Conservation (phyloP, 345 rosid species). For the Melaleuca alternifolia region DNA sequence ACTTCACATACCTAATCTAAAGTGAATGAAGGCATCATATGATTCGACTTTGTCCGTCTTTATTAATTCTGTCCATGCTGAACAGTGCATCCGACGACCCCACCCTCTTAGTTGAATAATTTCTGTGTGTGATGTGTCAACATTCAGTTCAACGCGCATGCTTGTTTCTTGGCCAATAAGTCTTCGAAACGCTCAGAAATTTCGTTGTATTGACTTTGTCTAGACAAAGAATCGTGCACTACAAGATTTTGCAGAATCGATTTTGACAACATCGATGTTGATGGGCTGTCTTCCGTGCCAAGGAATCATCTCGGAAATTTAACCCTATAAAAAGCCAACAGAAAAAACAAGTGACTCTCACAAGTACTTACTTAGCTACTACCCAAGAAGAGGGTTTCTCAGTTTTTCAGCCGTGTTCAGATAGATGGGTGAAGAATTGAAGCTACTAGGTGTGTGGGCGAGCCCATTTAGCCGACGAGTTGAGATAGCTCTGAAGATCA, state of each 20-base stretch:
- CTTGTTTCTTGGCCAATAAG: neutral
- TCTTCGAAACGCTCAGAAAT: too few relatives aligned
- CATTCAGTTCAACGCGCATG: too few relatives aligned
- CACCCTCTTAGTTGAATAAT: too few relatives aligned
- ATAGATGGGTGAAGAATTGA: conserved; percentile 6
- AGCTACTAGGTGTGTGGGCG: conserved; percentile 25
- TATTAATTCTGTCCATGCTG: neutral
- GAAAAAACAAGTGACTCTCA: neutral
- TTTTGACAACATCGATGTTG: neutral
- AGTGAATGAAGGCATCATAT: neutral
- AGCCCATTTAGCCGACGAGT: conserved; percentile 35
- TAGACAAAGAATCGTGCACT: too few relatives aligned
- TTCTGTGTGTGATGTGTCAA: too few relatives aligned
- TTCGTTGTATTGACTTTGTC: neutral
- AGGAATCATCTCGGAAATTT: neutral
- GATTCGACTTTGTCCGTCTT: neutral
- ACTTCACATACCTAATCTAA: neutral
- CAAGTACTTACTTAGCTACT: too few relatives aligned
- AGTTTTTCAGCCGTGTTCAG: neutral
- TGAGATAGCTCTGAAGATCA: conserved; percentile 34
- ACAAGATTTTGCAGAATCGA: neutral
- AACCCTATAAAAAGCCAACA: neutral
- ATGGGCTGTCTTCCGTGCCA: neutral
- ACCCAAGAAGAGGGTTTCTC: neutral
- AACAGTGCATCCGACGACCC: too few relatives aligned